A percentile compares a stretch with the other conserved stretches of the same genome.
phyloP scores from a whole-genome alignment of 768 basidiomycete genomes.

The Chlorophyllum brunneum region DNA sequence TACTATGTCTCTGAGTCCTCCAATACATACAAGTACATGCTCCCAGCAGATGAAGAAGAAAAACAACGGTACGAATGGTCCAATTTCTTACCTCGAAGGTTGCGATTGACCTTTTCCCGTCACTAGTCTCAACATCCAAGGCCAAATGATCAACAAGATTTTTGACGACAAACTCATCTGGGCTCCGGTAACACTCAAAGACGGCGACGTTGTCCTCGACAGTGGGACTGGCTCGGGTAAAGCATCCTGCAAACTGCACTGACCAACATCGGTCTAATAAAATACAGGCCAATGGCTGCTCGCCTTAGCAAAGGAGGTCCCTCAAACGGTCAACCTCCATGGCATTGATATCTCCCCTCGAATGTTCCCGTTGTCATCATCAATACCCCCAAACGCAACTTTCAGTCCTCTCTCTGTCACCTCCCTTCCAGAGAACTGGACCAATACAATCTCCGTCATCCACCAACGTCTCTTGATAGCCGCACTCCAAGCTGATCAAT shows the following conservation, averaged over 20 bases:
- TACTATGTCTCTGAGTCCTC: slow-evolving; percentile 3
- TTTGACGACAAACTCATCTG: slow-evolving; percentile 11
- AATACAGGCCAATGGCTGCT: slow-evolving; percentile 20
- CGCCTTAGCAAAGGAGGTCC: slow-evolving; percentile 13
- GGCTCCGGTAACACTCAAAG: slow-evolving; percentile 11
- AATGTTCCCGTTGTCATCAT: slow-evolving; percentile 17
- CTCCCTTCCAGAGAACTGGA: slow-evolving; percentile 10
- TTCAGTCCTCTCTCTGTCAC: slow-evolving; percentile 6
- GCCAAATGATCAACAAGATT: background rate
- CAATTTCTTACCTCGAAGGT: background rate
- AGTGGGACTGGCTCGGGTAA: slow-evolving; percentile 13
- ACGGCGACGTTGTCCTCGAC: slow-evolving; percentile 9
- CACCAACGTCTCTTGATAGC: slow-evolving; percentile 13
- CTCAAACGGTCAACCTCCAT: slow-evolving; percentile 12
- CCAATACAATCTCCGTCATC: slow-evolving; percentile 4
- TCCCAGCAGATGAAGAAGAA: slow-evolving; percentile 10
- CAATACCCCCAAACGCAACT: slow-evolving; percentile 1
- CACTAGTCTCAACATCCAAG: background rate
- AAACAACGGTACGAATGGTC: background rate
- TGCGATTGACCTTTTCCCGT: background rate
- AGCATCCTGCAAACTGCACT: background rate
- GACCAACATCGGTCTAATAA: background rate
- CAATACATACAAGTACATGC: background rate
- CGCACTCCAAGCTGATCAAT: slow-evolving; percentile 5
- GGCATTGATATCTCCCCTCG: slow-evolving; percentile 20